Evolutionary conservation across 345 rosid genomes (phyloP).

Genomic region (Lepidium aucheri): DNA sequence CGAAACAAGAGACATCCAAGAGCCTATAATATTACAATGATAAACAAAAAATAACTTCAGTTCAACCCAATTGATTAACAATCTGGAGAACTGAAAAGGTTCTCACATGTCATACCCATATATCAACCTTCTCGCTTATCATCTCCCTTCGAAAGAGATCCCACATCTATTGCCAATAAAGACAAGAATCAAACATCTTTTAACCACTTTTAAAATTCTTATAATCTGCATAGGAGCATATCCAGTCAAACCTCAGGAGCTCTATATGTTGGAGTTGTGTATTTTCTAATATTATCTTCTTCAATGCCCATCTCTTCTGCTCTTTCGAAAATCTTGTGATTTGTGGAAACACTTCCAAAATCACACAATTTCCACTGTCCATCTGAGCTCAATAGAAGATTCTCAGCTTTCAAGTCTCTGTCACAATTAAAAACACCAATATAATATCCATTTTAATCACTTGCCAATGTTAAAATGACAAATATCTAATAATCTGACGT

Average conservation of each 20-base stretch:
- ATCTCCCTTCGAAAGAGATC: slow-evolving; percentile 83
- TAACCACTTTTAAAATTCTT: slow-evolving; percentile 17
- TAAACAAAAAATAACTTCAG: slow-evolving; percentile 1
- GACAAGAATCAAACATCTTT: slow-evolving; percentile 22
- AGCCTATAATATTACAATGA: slow-evolving; percentile 43
- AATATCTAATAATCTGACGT: neutral
- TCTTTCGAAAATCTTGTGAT: slow-evolving; percentile 87
- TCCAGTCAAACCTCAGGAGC: slow-evolving; percentile 80
- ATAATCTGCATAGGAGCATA: slow-evolving; percentile 17
- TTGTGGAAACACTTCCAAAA: slow-evolving; percentile 88
- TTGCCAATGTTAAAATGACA: neutral
- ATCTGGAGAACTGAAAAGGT: neutral
- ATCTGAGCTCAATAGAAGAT: slow-evolving; percentile 69
- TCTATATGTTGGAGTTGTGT: slow-evolving; percentile 96
- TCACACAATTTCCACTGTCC: slow-evolving; percentile 91
- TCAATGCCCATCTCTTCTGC: slow-evolving; percentile 98
- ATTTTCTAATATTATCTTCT: slow-evolving; percentile 93
- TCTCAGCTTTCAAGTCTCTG: slow-evolving; percentile 98
- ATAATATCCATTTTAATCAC: neutral
- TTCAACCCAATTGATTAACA: neutral
- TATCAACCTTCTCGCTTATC: slow-evolving; percentile 92
- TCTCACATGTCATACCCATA: slow-evolving; percentile 67
- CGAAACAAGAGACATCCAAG: slow-evolving; percentile 97
- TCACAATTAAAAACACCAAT: slow-evolving; percentile 8
- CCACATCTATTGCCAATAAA: slow-evolving; percentile 75